Evolutionary conservation across 2,329 filamentous ascomycete species (phyloP).

Genomic region (Penicillium sp.): DNA sequence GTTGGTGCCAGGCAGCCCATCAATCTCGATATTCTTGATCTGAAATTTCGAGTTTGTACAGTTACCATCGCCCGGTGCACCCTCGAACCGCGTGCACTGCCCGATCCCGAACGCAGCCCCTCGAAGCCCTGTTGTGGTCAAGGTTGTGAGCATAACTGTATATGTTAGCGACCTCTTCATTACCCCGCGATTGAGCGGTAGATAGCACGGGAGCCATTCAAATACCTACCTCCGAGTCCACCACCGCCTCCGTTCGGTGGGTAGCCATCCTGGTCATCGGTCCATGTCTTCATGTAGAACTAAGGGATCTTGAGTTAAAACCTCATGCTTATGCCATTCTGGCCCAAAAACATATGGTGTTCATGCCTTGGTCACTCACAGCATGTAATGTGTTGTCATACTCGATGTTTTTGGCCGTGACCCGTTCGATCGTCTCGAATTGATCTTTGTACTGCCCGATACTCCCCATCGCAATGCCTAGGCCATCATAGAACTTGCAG

Average conservation of each 20-base stretch:
- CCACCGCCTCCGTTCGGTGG: conserved; percentile 60
- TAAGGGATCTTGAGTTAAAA: not conserved
- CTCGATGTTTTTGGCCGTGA: conserved; percentile 49
- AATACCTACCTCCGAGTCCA: conserved; percentile 51
- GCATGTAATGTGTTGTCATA: conserved; percentile 49
- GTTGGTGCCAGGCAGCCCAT: conserved; percentile 18
- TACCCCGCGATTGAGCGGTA: too few relatives aligned
- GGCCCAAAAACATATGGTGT: not conserved
- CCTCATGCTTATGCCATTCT: not conserved
- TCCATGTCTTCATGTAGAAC: conserved; percentile 60
- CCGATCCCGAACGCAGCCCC: conserved; percentile 35
- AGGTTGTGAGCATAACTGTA: conserved; percentile 34
- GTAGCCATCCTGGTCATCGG: conserved; percentile 49
- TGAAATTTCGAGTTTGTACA: conserved; percentile 44
- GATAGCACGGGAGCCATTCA: not conserved
- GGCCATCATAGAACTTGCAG: conserved; percentile 49
- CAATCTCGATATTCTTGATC: conserved; percentile 32
- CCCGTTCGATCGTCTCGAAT: conserved; percentile 51
- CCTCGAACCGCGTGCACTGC: conserved; percentile 42
- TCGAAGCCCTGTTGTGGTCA: conserved; percentile 28
- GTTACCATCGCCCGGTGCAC: conserved; percentile 32
- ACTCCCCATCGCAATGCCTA: conserved; percentile 56
- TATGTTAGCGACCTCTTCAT: not conserved
- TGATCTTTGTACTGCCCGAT: conserved; percentile 54
- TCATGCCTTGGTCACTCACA: conserved; percentile 9